Conservation (phyloP, 2,329 filamentous ascomycete species). For the Thyridium curvatum region DNA sequence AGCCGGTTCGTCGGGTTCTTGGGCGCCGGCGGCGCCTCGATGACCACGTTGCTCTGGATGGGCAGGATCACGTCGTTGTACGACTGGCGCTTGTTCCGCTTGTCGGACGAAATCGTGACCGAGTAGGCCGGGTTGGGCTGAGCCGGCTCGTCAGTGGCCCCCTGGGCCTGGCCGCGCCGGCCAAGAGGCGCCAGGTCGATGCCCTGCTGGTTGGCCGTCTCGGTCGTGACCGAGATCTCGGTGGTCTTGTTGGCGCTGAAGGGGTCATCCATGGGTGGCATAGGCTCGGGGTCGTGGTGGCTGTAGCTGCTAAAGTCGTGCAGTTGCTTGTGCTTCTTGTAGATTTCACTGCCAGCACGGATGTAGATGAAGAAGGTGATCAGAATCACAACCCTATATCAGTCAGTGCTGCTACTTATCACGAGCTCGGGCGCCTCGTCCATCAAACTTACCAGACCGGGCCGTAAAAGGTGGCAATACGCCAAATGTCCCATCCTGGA, state of each 20-base stretch:
- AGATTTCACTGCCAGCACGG: slow-evolving; percentile 60
- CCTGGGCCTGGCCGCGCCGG: slow-evolving; percentile 7
- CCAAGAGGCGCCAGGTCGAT: slow-evolving; percentile 25
- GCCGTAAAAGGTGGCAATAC: slow-evolving; percentile 69
- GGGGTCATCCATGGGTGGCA: slow-evolving; percentile 32
- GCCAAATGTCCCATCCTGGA: slow-evolving; percentile 60
- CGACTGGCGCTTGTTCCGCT: slow-evolving; percentile 12
- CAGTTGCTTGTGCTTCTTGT: slow-evolving; percentile 58
- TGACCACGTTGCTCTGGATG: slow-evolving; percentile 14
- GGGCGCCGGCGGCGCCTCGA: slow-evolving; percentile 6
- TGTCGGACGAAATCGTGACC: slow-evolving; percentile 41
- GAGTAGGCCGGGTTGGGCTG: slow-evolving; percentile 31
- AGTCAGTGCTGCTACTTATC: slow-evolving; percentile 8
- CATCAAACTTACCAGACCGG: slow-evolving; percentile 54
- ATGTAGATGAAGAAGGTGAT: slow-evolving; percentile 61
- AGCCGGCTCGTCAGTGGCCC: no score
- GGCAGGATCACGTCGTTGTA: slow-evolving; percentile 20
- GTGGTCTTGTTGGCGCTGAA: slow-evolving; percentile 50
- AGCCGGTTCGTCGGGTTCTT: slow-evolving; percentile 16
- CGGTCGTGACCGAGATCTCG: slow-evolving; percentile 57
- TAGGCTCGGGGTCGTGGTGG: slow-evolving; percentile 33
- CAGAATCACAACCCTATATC: slow-evolving; percentile 50
- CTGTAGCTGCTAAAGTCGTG: slow-evolving; percentile 43
- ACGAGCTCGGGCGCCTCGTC: not conserved
- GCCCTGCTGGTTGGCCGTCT: slow-evolving; percentile 26